phyloP scores from a whole-genome alignment of 2,329 filamentous ascomycete species.

The Lecanoromycetidae sp. region DNA sequence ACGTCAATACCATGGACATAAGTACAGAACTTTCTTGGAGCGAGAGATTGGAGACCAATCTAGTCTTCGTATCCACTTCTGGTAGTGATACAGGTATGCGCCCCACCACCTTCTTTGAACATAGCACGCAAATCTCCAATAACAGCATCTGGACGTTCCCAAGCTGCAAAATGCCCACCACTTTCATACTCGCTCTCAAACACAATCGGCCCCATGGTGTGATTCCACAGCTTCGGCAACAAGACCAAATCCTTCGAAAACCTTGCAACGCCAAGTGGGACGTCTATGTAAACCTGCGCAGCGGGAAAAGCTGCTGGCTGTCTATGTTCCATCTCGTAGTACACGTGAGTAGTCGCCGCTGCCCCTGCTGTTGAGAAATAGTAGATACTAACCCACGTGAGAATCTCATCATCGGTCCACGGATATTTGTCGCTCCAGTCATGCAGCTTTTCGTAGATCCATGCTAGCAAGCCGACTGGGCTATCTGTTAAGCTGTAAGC shows the following conservation, averaged over 20 bases:
- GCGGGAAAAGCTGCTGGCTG: too few relatives aligned
- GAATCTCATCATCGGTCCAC: slow-evolving; percentile 65
- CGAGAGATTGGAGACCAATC: too few relatives aligned
- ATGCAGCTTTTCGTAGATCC: slow-evolving; percentile 71
- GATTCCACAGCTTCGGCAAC: slow-evolving; percentile 39
- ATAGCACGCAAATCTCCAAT: slow-evolving; percentile 36
- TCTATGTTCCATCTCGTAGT: slow-evolving; percentile 50
- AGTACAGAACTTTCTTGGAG: too few relatives aligned
- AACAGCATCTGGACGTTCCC: slow-evolving; percentile 38
- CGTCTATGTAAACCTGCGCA: too few relatives aligned
- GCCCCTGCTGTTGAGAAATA: slow-evolving; percentile 59
- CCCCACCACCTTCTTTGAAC: slow-evolving; percentile 33
- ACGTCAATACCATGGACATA: too few relatives aligned
- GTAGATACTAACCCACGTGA: slow-evolving; percentile 65
- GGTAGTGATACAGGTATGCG: too few relatives aligned
- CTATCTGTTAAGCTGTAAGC: slow-evolving; percentile 58
- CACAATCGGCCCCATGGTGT: slow-evolving; percentile 40
- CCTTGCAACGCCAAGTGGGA: slow-evolving; percentile 42
- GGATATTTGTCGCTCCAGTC: slow-evolving; percentile 62
- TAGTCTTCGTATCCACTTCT: too few relatives aligned
- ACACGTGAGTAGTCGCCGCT: slow-evolving; percentile 55
- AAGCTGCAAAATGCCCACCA: slow-evolving; percentile 44
- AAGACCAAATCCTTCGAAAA: slow-evolving; percentile 40
- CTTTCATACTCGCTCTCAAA: slow-evolving; percentile 34
- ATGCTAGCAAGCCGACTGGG: slow-evolving; percentile 58